Evolutionary conservation across 495 filamentous ascomycete species (phyloP).

Genomic region (Letharia lupina): DNA sequence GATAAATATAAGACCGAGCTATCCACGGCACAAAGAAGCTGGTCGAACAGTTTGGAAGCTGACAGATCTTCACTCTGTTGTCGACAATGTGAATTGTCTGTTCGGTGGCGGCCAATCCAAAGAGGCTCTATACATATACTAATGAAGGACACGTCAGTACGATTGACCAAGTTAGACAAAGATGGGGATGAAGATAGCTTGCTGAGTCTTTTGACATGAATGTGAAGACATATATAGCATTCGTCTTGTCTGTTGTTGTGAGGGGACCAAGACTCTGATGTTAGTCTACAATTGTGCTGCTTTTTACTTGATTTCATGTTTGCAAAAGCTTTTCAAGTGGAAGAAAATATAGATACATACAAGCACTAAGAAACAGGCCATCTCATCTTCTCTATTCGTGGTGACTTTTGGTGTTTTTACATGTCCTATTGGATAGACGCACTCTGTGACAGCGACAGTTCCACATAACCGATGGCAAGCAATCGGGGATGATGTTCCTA

Average conservation of each 20-base stretch:
- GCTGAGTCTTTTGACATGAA: background rate
- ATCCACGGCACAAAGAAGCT: conserved; percentile 6
- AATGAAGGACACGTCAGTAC: too few relatives aligned
- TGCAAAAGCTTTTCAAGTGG: background rate
- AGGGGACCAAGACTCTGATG: background rate
- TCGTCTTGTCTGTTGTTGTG: background rate
- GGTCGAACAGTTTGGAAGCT: conserved; percentile 13
- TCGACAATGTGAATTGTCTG: background rate
- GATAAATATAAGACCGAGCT: background rate
- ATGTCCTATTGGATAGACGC: background rate
- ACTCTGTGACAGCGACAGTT: background rate
- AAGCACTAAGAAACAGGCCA: background rate
- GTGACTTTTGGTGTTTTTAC: background rate
- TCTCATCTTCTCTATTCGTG: background rate
- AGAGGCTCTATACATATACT: too few relatives aligned
- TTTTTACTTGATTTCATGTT: background rate
- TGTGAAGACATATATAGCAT: background rate
- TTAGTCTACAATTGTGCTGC: background rate
- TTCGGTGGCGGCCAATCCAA: background rate
- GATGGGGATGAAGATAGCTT: background rate
- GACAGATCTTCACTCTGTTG: background rate
- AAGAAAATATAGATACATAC: background rate
- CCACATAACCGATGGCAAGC: background rate
- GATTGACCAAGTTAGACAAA: too few relatives aligned
- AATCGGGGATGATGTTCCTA: background rate